phyloP scores from a whole-genome alignment of 2,329 filamentous ascomycete genomes.

The Helotiales sp. region DNA sequence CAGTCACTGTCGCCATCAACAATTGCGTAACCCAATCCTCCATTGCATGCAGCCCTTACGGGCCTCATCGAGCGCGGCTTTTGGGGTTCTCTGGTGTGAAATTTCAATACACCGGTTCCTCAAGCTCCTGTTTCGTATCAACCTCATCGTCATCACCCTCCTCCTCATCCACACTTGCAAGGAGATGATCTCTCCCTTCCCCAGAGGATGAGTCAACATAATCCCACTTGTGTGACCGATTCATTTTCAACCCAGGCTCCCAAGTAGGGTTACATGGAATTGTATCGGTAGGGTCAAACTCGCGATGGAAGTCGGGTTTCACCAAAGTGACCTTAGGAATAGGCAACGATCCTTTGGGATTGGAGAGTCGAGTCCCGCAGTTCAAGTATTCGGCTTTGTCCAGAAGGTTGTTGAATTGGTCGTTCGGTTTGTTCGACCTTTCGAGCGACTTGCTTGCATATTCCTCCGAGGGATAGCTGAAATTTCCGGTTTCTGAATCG shows the following conservation, averaged over 20 bases:
- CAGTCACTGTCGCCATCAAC: too few species aligned
- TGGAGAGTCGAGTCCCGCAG: not conserved
- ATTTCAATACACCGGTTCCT: too few species aligned
- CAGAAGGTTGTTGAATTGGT: not conserved
- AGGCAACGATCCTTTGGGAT: not conserved
- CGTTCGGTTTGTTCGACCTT: not conserved
- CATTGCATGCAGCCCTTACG: too few species aligned
- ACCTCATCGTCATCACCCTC: too few species aligned
- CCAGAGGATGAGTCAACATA: too few species aligned
- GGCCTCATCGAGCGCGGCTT: too few species aligned
- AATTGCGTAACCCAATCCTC: too few species aligned
- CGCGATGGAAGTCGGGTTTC: not conserved
- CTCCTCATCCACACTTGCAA: too few species aligned
- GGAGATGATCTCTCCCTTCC: too few species aligned
- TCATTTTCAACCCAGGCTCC: not conserved
- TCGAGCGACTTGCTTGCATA: not conserved
- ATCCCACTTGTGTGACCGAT: too few species aligned
- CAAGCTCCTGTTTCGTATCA: too few species aligned
- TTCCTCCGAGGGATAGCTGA: not conserved
- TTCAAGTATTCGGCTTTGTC: not conserved
- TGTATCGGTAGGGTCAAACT: not conserved
- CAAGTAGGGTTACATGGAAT: not conserved
- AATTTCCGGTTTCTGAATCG: not conserved
- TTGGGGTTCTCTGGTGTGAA: too few species aligned
- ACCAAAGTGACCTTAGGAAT: not conserved